Evolutionary conservation across 1,284 basidiomycete genomes (phyloP), one percentile per base, ranked within the genome.

Genomic region (Serendipita sp.): DNA sequence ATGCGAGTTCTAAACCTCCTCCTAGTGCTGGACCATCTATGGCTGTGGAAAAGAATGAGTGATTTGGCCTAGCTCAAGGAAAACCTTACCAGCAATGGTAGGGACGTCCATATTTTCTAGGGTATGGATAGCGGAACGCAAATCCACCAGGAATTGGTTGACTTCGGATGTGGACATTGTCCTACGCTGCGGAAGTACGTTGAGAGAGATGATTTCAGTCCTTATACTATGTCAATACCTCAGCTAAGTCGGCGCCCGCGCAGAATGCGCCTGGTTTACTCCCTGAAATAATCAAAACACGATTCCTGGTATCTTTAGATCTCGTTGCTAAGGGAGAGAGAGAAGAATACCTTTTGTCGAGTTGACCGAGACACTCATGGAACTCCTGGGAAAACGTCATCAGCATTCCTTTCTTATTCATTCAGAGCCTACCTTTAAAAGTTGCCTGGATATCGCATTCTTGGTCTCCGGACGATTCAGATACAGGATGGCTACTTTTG

Each of bases 21-120:
- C 93, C 93, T 4, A 97, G 79, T 1, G 93, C 93, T 34, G 91
- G 88, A 0, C 94, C 94, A 70, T 96, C 93, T 61, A 97, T 88
- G 3, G 93, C 91, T 58, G 32, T n/a, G 15, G n/a, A n/a, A 10
- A n/a, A 49, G 5, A 49, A 41, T 49, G 8, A 49, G 15, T 49
- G 38, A 49, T 35, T 32, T 58, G 32, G 34, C 29, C 10, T 12
- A 34, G 17, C 49, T 15, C 15, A 26, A n/a, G 53, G 45, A 49
- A 29, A 49, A 49, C n/a, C 45, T 49, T 32, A 58, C 53, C 53
- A 13, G 91, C 91, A 63, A 97, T 87, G 5, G 90, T 93, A 0
- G 93, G 93, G 74, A 94, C 81, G 13, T 88, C 85, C 26, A 96
- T 77, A 44, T 78, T 78, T 72, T 93, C 91, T 12, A 97, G 79